Evolutionary conservation across 2,329 filamentous ascomycete species (phyloP).

Genomic region (Fusarium keratoplasticum): DNA sequence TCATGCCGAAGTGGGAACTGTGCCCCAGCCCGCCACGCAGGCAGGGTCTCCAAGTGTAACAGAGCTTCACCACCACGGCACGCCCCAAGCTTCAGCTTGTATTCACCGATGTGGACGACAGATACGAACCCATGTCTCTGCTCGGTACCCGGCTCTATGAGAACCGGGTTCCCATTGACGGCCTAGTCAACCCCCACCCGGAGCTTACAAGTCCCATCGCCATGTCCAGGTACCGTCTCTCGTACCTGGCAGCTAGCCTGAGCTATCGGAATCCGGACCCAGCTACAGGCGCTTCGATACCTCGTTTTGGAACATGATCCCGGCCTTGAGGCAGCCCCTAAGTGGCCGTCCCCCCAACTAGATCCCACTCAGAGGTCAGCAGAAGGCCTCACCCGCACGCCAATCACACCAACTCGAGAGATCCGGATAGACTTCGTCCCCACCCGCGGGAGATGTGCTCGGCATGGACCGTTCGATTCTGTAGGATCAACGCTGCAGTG

Average conservation of each 20-base stretch:
- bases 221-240: constrained; percentile 19
- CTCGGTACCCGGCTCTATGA: constrained; percentile 24
- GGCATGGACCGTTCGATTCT: constrained; percentile 14
- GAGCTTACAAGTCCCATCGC: constrained; percentile 16
- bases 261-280: constrained; percentile 9
- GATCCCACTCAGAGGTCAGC: constrained; percentile 19
- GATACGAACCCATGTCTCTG: constrained; percentile 17
- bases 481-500: constrained; percentile 17
- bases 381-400: constrained; percentile 33
- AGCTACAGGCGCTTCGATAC: neutral
- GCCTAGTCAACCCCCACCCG: constrained; percentile 32
- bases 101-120: constrained; percentile 44
- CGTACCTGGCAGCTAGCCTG: constrained; percentile 31
- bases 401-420: constrained; percentile 24
- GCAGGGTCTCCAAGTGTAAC: constrained; percentile 25
- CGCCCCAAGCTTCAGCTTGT: constrained; percentile 29
- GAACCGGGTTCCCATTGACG: neutral
- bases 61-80: constrained; percentile 13
- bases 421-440: constrained; percentile 6
- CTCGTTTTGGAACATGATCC: constrained; percentile 9
- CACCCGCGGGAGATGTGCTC: neutral
- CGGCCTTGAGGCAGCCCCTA: constrained; percentile 15
- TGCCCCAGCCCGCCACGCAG: constrained; percentile 17
- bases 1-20: constrained; percentile 22
- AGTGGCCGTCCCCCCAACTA: constrained; percentile 25